phyloP scores from a whole-genome alignment of 1,284 basidiomycete species.

The Puccinia polysora region DNA sequence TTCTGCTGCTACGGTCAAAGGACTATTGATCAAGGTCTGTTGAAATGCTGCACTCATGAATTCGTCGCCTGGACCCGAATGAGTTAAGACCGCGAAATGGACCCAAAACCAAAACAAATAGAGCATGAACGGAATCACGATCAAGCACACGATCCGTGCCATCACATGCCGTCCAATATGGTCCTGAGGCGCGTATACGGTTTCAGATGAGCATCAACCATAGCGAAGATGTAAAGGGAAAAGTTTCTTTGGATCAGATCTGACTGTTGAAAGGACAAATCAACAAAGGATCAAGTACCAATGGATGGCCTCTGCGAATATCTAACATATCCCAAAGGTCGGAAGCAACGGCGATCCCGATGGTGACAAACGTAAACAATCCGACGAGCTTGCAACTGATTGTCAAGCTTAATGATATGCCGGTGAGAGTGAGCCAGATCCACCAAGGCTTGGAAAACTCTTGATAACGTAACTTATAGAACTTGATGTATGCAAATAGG shows the following conservation, averaged over 20 bases:
- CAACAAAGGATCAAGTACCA: slow-evolving; percentile 60
- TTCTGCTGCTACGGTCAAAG: slow-evolving; percentile 80
- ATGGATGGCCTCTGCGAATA: slow-evolving; percentile 70
- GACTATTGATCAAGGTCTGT: slow-evolving; percentile 87
- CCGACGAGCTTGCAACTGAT: slow-evolving; percentile 99
- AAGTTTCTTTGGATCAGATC: not conserved
- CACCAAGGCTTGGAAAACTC: slow-evolving; percentile 87
- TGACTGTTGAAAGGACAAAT: not conserved
- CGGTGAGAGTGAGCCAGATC: slow-evolving; percentile 86
- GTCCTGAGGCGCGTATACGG: too few relatives aligned
- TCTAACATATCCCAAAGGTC: slow-evolving; percentile 96
- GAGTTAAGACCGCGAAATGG: slow-evolving; percentile 84
- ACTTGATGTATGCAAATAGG: slow-evolving; percentile 89
- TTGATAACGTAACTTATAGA: slow-evolving; percentile 86
- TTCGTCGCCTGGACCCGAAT: slow-evolving; percentile 83
- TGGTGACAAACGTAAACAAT: slow-evolving; percentile 78
- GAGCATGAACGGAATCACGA: slow-evolving; percentile 76
- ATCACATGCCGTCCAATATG: slow-evolving; percentile 83
- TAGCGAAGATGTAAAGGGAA: not conserved
- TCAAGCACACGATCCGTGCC: slow-evolving; percentile 80
- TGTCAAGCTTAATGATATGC: slow-evolving; percentile 86
- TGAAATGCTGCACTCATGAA: slow-evolving; percentile 99
- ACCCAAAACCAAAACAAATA: slow-evolving; percentile 96
- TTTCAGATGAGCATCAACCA: too few relatives aligned
- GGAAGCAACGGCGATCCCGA: slow-evolving; percentile 83